phyloP scores from a whole-genome alignment of 2,329 filamentous ascomycete species.

The Nigrospora oryzae region DNA sequence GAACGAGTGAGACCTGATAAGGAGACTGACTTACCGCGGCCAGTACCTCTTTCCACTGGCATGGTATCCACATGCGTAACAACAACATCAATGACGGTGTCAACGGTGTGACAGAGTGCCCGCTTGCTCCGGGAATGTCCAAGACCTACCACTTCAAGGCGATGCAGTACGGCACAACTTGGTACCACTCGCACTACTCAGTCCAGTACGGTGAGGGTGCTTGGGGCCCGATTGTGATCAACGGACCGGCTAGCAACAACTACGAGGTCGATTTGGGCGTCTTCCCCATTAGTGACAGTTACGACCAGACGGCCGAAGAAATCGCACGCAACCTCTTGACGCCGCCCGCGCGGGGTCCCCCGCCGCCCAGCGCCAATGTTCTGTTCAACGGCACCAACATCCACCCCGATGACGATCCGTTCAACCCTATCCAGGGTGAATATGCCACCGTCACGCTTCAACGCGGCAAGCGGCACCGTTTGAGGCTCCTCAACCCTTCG shows the following conservation, averaged over 20 bases:
- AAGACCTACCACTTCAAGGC: constrained; percentile 26
- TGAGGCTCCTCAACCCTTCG: constrained; percentile 42
- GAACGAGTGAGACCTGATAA: not conserved
- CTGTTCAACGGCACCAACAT: constrained; percentile 35
- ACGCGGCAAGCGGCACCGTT: constrained; percentile 36
- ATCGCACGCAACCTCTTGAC: constrained; percentile 9
- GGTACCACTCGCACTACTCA: constrained; percentile 32
- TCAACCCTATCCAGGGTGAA: constrained; percentile 14
- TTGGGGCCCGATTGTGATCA: constrained; percentile 39
- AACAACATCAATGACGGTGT: constrained; percentile 34
- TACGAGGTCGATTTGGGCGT: constrained; percentile 46
- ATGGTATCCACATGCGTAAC: constrained; percentile 35
- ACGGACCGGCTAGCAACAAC: constrained; percentile 37
- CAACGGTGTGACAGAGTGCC: constrained; percentile 35
- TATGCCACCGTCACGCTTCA: constrained; percentile 26
- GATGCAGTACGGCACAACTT: constrained; percentile 26
- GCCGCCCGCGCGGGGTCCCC: constrained; percentile 1
- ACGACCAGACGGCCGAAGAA: constrained; percentile 24
- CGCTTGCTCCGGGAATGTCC: constrained; percentile 22
- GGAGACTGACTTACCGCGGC: not conserved
- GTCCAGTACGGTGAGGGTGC: constrained; percentile 44
- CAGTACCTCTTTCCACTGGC: constrained; percentile 35
- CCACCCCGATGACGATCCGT: constrained; percentile 11
- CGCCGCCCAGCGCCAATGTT: constrained; percentile 28
- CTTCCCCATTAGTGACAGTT: constrained; percentile 41